phyloP scores from a whole-genome alignment of 83 land plant genomes.

The Diphasiastrum complanatum region DNA sequence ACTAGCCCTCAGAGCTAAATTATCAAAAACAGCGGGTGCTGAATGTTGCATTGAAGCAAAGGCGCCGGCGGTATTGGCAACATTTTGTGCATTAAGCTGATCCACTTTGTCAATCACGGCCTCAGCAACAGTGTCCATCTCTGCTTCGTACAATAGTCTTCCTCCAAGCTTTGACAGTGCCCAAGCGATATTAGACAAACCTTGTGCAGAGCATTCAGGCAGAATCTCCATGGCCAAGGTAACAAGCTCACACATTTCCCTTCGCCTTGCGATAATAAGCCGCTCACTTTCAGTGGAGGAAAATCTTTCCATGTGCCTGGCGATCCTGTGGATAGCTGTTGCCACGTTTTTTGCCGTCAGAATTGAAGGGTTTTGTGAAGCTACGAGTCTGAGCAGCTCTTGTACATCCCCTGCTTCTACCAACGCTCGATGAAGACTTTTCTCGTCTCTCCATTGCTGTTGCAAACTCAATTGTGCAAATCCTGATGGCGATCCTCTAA shows the following conservation, averaged over 20 bases:
- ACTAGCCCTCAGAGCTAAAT: slow-evolving; percentile 49
- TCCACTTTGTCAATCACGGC: slow-evolving; percentile 49
- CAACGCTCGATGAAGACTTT: slow-evolving; percentile 40
- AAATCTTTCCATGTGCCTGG: slow-evolving; percentile 86
- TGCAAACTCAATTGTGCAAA: slow-evolving; percentile 39
- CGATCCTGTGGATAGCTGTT: slow-evolving; percentile 89
- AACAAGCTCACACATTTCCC: slow-evolving; percentile 78
- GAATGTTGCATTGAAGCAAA: slow-evolving; percentile 93
- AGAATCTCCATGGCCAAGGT: slow-evolving; percentile 66
- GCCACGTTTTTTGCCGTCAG: slow-evolving; percentile 72
- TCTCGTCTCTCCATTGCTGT: slow-evolving; percentile 46
- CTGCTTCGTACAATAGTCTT: slow-evolving; percentile 55
- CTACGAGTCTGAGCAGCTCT: slow-evolving; percentile 46
- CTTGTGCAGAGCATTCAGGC: slow-evolving; percentile 75
- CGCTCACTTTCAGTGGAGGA: slow-evolving; percentile 48
- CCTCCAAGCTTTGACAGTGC: slow-evolving; percentile 94
- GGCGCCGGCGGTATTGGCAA: slow-evolving; percentile 89
- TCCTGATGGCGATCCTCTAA: slow-evolving; percentile 24
- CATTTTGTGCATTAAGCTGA: slow-evolving; percentile 82
- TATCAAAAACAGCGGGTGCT: slow-evolving; percentile 54
- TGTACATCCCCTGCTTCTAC: slow-evolving; percentile 50
- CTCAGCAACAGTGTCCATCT: slow-evolving; percentile 81
- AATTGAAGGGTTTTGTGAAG: slow-evolving; percentile 43
- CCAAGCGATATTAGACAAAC: slow-evolving; percentile 90
- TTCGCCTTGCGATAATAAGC: slow-evolving; percentile 69